Conservation (phyloP, 768 basidiomycete genomes). For the Termitomyces sp. region DNA sequence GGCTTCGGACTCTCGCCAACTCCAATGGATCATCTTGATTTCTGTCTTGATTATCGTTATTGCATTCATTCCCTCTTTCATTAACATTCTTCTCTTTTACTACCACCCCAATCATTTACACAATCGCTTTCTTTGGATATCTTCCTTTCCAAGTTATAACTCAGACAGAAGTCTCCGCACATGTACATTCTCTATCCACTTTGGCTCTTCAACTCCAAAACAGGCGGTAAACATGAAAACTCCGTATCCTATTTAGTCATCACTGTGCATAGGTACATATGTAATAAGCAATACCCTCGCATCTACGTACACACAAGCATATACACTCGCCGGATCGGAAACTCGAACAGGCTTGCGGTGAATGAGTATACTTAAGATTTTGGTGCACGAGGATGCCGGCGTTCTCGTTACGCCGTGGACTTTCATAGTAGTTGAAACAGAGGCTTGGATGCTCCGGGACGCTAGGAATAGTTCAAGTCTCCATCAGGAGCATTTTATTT, state of each 20-base stretch:
- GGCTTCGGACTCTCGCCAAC: neutral
- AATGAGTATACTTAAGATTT: neutral
- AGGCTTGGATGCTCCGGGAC: neutral
- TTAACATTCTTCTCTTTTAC: neutral
- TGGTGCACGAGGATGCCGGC: too few relatives aligned
- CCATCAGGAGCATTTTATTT: neutral
- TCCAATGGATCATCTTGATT: neutral
- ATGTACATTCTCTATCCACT: neutral
- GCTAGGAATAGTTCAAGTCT: neutral
- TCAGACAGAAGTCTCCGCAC: neutral
- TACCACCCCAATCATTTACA: neutral
- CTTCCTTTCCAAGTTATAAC: neutral
- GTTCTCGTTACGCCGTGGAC: neutral
- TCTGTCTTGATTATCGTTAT: conserved; percentile 2
- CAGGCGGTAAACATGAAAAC: neutral
- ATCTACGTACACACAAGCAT: neutral
- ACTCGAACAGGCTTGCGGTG: neutral
- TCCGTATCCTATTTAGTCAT: neutral
- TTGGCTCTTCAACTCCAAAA: neutral
- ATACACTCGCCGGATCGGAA: neutral
- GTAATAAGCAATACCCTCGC: neutral
- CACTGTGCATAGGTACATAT: conserved; percentile 3
- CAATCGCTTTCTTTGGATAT: neutral
- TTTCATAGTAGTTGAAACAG: neutral
- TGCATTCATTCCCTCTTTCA: neutral